Conservation (phyloP, 345 rosid genomes). For the Brassica incana region DNA sequence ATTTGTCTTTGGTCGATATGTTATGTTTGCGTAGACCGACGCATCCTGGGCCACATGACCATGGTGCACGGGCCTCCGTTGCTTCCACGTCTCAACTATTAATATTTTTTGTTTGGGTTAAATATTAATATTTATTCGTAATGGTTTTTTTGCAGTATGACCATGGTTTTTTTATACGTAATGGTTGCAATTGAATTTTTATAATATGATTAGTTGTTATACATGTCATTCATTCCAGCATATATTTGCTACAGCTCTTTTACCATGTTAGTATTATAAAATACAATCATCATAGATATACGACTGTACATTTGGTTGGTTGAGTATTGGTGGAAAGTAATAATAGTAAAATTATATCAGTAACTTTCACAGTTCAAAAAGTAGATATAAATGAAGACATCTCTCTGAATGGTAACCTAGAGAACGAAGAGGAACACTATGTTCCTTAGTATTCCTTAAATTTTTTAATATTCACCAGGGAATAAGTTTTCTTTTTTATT, state of each 20-base stretch:
- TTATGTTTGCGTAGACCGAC: slow-evolving; percentile 24
- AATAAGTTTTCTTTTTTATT: too few relatives aligned
- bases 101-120: background rate
- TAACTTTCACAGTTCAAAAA: background rate
- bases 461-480: too few relatives aligned
- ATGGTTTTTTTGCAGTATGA: background rate
- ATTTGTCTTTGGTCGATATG: slow-evolving; percentile 22
- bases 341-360: background rate
- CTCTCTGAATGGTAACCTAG: too few relatives aligned
- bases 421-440: too few relatives aligned
- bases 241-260: background rate
- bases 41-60: slow-evolving; percentile 34
- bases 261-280: background rate
- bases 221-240: background rate
- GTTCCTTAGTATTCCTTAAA: too few relatives aligned
- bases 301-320: background rate
- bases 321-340: background rate
- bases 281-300: background rate
- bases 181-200: background rate
- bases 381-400: background rate
- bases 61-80: slow-evolving; percentile 26
- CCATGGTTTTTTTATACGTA: background rate
- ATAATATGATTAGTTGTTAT: background rate
- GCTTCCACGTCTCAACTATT: slow-evolving; percentile 17
- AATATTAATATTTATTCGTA: background rate